Base-by-base conservation (phyloP, 257 asterid species). In the Primulina eburnea region DNA sequence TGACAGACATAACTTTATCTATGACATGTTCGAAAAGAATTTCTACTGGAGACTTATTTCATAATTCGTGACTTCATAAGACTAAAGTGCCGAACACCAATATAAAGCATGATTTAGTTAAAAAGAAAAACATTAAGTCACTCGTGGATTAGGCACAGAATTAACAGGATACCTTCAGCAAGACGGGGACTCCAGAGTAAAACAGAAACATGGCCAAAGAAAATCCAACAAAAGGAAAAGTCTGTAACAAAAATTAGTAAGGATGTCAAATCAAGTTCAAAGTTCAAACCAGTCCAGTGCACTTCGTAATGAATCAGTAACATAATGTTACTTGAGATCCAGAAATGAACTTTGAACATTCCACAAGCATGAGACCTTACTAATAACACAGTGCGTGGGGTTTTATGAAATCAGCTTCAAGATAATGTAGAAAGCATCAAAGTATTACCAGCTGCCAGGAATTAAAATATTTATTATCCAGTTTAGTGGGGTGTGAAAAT, bases 141-240 rank as follows among this genome's bases (percentile, higher is more conserved):
- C 4, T 2, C 10, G 18, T 24, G 33, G 53, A 20, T 32, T 70
- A 17, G 63, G 71, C n/a, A 52, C 34, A 33, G 37, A 57, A 7
- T 21, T 30, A 24, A 72, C 72, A 60, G 20, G 24, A 33, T 82
- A 92, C 97, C 98, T 88, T 88, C 20, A 89, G 84, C 71, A 92
- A 79, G 82, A 90, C 14, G 0, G 98, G 96, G 56, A 92, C 98
- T 30, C 88, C 81, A 0, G 97, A 88, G 87, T 92, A 92, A 77
- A 92, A 92, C 64, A 87, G 75, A 77, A 90, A 89, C 98, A 92
- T 88, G 64, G 98, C 96, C 73, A 83, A 35, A 26, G 97, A 84
- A 80, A 92, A 92, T 77, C 98, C 97, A 33, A 84, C 68, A 62
- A 92, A 92, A 30, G 98, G 98, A 85, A 92, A 29, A 37, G 85